Evolutionary conservation across 805 yeast genomes (phyloP).

Genomic region (Candida insectorum): DNA sequence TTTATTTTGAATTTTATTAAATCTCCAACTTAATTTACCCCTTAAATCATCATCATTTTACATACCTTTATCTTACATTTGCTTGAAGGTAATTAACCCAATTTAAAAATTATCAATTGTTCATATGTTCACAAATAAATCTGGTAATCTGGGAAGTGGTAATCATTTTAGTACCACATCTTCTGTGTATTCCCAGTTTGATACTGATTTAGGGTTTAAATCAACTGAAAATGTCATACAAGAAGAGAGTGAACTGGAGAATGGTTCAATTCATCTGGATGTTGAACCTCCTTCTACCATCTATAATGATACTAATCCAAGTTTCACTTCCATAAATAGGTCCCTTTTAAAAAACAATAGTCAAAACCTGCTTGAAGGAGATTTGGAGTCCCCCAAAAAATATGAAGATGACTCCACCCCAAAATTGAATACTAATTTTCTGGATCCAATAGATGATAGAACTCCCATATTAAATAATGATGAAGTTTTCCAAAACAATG

Average conservation of each 20-base stretch:
- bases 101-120: too few species aligned
- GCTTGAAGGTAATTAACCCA: too few species aligned
- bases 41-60: too few species aligned
- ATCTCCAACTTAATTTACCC: too few species aligned
- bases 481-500: slow-evolving; percentile 5
- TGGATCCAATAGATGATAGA: slow-evolving; percentile 20
- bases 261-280: neutral
- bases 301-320: slow-evolving; percentile 16
- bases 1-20: too few species aligned
- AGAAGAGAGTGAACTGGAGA: slow-evolving; percentile 9
- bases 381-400: neutral
- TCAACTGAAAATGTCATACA: slow-evolving; percentile 4
- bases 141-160: too few species aligned
- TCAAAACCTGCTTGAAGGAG: slow-evolving; percentile 3
- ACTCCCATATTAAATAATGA: slow-evolving; percentile 24
- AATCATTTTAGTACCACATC: slow-evolving; percentile 31
- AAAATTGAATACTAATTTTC: slow-evolving; percentile 13
- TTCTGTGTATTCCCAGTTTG: slow-evolving; percentile 28
- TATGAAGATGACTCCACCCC: slow-evolving; percentile 35
- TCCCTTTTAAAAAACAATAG: slow-evolving; percentile 24
- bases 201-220: slow-evolving; percentile 7
- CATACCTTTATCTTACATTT: too few species aligned
- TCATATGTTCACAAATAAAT: too few species aligned
- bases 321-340: slow-evolving; percentile 33
- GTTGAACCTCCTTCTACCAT: neutral